Evolutionary conservation across 257 asterid genomes (phyloP).

Genomic region (Rauvolfia tetraphylla): DNA sequence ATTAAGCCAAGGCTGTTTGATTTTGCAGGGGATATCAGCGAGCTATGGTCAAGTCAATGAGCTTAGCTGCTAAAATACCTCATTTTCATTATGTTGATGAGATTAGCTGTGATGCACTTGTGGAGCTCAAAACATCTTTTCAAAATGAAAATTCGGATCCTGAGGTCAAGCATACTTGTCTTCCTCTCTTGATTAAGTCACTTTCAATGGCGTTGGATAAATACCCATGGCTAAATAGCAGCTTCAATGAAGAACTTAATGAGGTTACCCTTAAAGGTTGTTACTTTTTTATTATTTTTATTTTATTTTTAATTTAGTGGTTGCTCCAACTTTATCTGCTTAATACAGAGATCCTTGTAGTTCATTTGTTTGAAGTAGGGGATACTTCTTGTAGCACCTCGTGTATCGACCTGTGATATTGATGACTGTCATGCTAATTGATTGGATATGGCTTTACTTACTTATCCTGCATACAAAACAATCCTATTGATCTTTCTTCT

Average conservation of each 20-base stretch:
- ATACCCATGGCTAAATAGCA: constrained; percentile 79
- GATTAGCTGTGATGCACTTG: constrained; percentile 70
- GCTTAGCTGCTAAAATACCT: constrained; percentile 84
- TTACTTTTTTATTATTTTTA: background rate
- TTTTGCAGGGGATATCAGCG: constrained; percentile 89
- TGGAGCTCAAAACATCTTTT: constrained; percentile 70
- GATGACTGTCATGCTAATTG: background rate
- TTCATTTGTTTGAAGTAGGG: background rate
- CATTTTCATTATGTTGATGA: constrained; percentile 95
- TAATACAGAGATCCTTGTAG: background rate
- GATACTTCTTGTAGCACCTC: background rate
- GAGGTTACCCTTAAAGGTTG: constrained; percentile 87
- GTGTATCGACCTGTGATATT: background rate
- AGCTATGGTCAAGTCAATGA: constrained; percentile 91
- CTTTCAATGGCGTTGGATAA: constrained; percentile 75
- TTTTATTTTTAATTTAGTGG: background rate
- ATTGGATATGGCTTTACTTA: background rate
- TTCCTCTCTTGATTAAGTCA: constrained; percentile 72
- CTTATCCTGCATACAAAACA: background rate
- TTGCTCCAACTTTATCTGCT: background rate
- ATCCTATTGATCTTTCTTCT: background rate
- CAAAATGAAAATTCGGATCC: constrained; percentile 69
- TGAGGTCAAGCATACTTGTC: constrained; percentile 72
- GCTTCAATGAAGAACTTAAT: constrained; percentile 65
- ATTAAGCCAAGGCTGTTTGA: constrained; percentile 6